Evolutionary conservation across 2,329 filamentous ascomycete genomes (phyloP), one percentile per base, ranked within the genome.

Genomic region (Podosphaera xanthii): DNA sequence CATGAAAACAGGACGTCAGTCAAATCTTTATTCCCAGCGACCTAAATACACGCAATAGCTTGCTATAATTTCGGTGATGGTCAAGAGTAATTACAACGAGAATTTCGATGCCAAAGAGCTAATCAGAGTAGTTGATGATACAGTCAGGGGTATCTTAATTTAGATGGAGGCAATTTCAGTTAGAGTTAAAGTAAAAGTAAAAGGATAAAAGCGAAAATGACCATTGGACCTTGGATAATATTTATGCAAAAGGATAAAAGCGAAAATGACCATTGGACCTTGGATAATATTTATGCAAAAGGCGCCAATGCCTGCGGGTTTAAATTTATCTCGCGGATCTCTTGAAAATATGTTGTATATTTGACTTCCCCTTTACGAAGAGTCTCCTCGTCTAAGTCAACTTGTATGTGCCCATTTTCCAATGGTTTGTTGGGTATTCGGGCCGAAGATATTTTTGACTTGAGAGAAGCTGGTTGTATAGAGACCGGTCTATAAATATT

Each of bases 311-410:
- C 67, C 60, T 64, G 63, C 3, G 66, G 63, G 50, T 65, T 66
- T 31, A 63, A 48, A 38, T 63, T 61, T 7, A 66, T 49, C 7
- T 67, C 64, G 34, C 63, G 61, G 56, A 59, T 63, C 48, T 67
- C 64, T 61, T 72, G 69, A 62, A 72, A 75, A 60, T 74, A 74
- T 49, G 71, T 72, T 57, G 66, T 71, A 60, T 74, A 75, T 36
- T 68, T 69, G 49, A 71, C 72, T 60, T 74, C 73, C 48, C 72
- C 72, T 58, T 71, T 70, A 22, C 70, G 67, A 35, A 73, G 69
- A 4, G 69, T 72, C 46, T 70, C 70, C 59, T 73, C 71, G 55
- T 75, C 72, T 52, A 74, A 65, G 57, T 71, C 71, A 22, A 71
- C 71, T 2, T 69, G 67, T 14, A 70, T 67, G 59, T 73, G 70